A percentile compares a stretch with the other conserved stretches of the same genome.
phyloP scores from a whole-genome alignment of 2,329 filamentous ascomycete species.

The Blastomyces percursus region DNA sequence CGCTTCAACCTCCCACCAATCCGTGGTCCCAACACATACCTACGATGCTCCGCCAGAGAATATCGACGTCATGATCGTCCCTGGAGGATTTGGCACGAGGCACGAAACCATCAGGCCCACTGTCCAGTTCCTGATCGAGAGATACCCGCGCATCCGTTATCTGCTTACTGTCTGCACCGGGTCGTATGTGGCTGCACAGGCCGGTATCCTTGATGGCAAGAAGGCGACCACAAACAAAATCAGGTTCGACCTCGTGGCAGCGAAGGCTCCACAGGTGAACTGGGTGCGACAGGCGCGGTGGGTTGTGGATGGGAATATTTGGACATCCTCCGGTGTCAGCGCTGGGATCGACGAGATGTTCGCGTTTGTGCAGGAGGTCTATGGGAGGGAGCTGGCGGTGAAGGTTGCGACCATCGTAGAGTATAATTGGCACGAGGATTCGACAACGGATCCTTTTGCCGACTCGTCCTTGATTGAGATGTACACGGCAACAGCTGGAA shows the following conservation, averaged over 20 bases:
- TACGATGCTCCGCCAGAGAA: slow-evolving; percentile 40
- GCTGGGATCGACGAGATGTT: slow-evolving; percentile 53
- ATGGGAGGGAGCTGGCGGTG: slow-evolving; percentile 42
- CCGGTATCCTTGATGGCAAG: slow-evolving; percentile 50
- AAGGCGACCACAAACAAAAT: slow-evolving; percentile 58
- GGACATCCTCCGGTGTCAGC: slow-evolving; percentile 53
- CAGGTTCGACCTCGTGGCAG: slow-evolving; percentile 41
- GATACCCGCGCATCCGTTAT: slow-evolving; percentile 42
- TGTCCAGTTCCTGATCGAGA: slow-evolving; percentile 37
- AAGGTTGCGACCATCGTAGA: slow-evolving; percentile 44
- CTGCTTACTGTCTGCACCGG: slow-evolving; percentile 59
- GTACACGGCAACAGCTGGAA: neutral
- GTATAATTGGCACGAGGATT: slow-evolving; percentile 46
- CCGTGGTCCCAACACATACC: slow-evolving; percentile 43
- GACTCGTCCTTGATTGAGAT: slow-evolving; percentile 11
- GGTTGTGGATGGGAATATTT: slow-evolving; percentile 55
- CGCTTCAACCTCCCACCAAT: slow-evolving; percentile 24
- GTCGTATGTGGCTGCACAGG: slow-evolving; percentile 45
- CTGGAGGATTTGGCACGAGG: slow-evolving; percentile 47
- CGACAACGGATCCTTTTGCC: slow-evolving; percentile 46
- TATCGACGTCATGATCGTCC: slow-evolving; percentile 55
- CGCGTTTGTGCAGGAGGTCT: slow-evolving; percentile 46
- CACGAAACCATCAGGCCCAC: slow-evolving; percentile 25
- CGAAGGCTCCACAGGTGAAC: slow-evolving; percentile 40
- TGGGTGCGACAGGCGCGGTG: slow-evolving; percentile 55